phyloP scores from a whole-genome alignment of 2,329 filamentous ascomycete genomes.

The Aureobasidium musti region DNA sequence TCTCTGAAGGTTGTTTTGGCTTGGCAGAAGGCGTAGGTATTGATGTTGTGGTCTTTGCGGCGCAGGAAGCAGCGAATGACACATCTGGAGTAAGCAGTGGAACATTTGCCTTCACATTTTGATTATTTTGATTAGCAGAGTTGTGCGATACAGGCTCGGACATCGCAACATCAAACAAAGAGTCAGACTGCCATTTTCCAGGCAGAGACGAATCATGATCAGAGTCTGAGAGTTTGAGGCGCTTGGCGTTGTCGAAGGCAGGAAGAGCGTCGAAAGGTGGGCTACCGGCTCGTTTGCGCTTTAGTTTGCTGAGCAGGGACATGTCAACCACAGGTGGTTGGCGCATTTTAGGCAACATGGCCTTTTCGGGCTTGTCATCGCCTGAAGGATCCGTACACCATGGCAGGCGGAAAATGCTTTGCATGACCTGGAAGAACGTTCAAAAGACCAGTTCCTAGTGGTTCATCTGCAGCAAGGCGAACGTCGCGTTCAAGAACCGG shows the following conservation, averaged over 20 bases:
- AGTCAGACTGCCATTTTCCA: constrained; percentile 1
- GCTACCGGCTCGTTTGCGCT: constrained; percentile 60
- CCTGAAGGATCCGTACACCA: constrained; percentile 48
- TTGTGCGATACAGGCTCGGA: neutral
- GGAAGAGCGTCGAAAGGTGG: constrained; percentile 41
- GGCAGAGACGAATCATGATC: constrained; percentile 3
- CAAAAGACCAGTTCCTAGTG: neutral
- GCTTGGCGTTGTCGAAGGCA: constrained; percentile 37
- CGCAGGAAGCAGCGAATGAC: neutral
- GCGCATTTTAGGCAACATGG: constrained; percentile 47
- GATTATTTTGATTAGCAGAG: neutral
- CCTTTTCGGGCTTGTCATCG: constrained; percentile 50
- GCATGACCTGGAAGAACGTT: constrained; percentile 42
- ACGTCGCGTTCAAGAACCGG: constrained; percentile 1
- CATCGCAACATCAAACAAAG: neutral
- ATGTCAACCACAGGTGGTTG: constrained; percentile 51
- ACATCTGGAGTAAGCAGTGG: neutral
- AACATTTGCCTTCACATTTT: neutral
- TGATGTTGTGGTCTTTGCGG: neutral
- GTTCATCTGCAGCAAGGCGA: constrained; percentile 15
- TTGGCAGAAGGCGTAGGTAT: constrained; percentile 7
- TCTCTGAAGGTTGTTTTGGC: neutral
- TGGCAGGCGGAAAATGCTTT: constrained; percentile 54
- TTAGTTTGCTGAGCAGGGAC: constrained; percentile 54
- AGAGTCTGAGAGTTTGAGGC: constrained; percentile 36